phyloP scores from a whole-genome alignment of 208 protist genomes.

The Wallacemonas sp. region DNA sequence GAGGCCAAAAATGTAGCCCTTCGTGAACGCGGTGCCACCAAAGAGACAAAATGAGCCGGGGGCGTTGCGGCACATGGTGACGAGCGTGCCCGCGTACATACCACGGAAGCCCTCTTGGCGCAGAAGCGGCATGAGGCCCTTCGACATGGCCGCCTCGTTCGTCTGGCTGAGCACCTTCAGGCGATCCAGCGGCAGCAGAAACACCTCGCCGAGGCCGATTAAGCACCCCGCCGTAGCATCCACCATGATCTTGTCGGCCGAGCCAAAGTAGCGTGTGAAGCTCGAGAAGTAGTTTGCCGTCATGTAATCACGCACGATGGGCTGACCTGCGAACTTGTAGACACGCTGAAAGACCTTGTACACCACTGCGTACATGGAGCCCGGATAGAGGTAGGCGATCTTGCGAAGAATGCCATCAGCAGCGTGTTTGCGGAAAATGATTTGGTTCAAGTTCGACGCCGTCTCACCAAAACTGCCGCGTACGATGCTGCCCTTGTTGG shows the following conservation, averaged over 20 bases:
- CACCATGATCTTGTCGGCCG: slow-evolving; percentile 56
- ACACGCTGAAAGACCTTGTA: slow-evolving; percentile 93
- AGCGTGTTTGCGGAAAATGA: slow-evolving; percentile 82
- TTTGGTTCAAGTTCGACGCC: slow-evolving; percentile 62
- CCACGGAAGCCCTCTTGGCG: slow-evolving; percentile 75
- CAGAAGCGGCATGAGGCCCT: slow-evolving; percentile 65
- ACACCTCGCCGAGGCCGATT: slow-evolving; percentile 87
- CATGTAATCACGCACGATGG: slow-evolving; percentile 78
- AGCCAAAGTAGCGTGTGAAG: slow-evolving; percentile 61
- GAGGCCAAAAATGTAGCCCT: slow-evolving; percentile 81
- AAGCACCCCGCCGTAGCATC: slow-evolving; percentile 83
- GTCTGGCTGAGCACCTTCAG: slow-evolving; percentile 92
- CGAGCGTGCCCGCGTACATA: slow-evolving; percentile 84
- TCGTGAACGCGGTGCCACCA: slow-evolving; percentile 86
- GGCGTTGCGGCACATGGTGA: slow-evolving; percentile 89
- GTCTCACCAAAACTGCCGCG: slow-evolving; percentile 41
- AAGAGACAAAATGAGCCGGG: slow-evolving; percentile 92
- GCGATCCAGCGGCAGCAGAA: slow-evolving; percentile 88
- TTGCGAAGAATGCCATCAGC: slow-evolving; percentile 49
- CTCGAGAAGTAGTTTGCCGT: slow-evolving; percentile 32
- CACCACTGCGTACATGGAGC: slow-evolving; percentile 81
- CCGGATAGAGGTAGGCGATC: slow-evolving; percentile 87
- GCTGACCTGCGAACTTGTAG: slow-evolving; percentile 93
- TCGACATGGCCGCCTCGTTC: slow-evolving; percentile 73
- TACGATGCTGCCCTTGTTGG: slow-evolving; percentile 60